A percentile compares a stretch with the other conserved stretches of the same genome.
phyloP scores from a whole-genome alignment of 805 yeast genomes.

The Diddensiella transvaalensis region DNA sequence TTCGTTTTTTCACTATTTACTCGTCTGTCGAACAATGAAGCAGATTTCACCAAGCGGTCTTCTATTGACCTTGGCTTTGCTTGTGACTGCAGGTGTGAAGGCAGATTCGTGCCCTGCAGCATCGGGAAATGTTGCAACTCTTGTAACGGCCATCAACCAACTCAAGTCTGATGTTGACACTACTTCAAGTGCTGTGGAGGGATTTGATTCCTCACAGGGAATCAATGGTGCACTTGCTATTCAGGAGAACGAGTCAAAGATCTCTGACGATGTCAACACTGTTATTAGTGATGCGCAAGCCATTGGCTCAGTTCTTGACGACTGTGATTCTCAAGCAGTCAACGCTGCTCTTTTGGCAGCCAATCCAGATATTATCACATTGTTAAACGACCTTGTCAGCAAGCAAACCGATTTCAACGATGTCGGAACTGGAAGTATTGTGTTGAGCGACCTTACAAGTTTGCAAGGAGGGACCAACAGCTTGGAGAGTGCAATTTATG shows the following conservation, averaged over 20 bases:
- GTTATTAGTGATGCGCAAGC: constrained; percentile 14
- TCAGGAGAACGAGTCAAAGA: constrained; percentile 26
- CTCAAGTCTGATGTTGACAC: constrained; percentile 10
- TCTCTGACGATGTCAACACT: constrained; percentile 22
- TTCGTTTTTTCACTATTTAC: too few species aligned
- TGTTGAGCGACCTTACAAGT: constrained; percentile 11
- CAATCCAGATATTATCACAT: constrained; percentile 12
- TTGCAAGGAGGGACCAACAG: constrained; percentile 10
- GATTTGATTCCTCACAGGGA: constrained; percentile 20
- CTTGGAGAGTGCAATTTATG: constrained; percentile 4
- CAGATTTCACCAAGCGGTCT: too few species aligned
- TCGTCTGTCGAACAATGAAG: too few species aligned
- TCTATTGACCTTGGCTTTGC: neutral
- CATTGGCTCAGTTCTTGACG: constrained; percentile 10
- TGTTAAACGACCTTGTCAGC: constrained; percentile 21
- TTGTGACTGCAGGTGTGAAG: neutral
- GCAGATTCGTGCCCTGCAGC: neutral
- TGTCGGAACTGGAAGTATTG: constrained; percentile 23
- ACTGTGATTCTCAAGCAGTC: constrained; percentile 15
- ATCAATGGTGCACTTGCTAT: constrained; percentile 30
- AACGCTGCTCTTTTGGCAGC: constrained; percentile 9
- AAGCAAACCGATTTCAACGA: constrained; percentile 27
- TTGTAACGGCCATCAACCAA: neutral
- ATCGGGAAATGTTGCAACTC: neutral
- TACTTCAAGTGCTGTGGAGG: constrained; percentile 15